Evolutionary conservation across 1,139 yeast species (phyloP).

Genomic region (Debaryomyces psychrophilus): DNA sequence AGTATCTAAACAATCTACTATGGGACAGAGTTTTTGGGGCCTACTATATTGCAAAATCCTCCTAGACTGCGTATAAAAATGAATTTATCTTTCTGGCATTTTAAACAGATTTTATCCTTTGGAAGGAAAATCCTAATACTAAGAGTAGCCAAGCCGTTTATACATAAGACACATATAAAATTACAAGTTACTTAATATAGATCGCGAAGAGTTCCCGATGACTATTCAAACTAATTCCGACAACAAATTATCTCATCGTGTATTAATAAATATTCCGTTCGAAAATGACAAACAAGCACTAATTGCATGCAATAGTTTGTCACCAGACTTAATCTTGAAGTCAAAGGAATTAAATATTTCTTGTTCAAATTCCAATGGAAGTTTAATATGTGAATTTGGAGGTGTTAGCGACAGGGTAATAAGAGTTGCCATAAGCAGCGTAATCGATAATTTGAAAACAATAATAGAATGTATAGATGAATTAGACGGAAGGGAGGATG

Average conservation of each 20-base stretch:
- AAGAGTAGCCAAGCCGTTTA: too few relatives aligned
- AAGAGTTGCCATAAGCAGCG: slow-evolving; percentile 70
- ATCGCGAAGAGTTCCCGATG: neutral
- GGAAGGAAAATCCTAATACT: too few relatives aligned
- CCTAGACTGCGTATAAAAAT: too few relatives aligned
- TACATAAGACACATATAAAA: too few relatives aligned
- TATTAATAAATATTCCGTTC: slow-evolving; percentile 55
- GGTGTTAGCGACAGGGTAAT: slow-evolving; percentile 67
- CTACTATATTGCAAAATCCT: too few relatives aligned
- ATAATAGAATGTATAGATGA: slow-evolving; percentile 70
- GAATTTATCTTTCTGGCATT: too few relatives aligned
- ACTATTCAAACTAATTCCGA: neutral
- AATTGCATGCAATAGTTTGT: slow-evolving; percentile 60
- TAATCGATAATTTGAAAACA: slow-evolving; percentile 65
- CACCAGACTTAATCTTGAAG: slow-evolving; percentile 80
- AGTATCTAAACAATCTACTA: too few relatives aligned
- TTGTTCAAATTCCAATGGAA: slow-evolving; percentile 32
- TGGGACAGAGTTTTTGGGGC: too few relatives aligned
- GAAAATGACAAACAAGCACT: slow-evolving; percentile 58
- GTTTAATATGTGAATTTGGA: slow-evolving; percentile 46
- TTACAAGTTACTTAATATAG: too few relatives aligned
- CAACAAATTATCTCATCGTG: slow-evolving; percentile 5
- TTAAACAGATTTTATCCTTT: too few relatives aligned
- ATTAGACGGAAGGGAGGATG: slow-evolving; percentile 46
- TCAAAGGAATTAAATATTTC: slow-evolving; percentile 58